Evolutionary conservation across 148 eudicot species (phyloP).

Genomic region (Persicaria maculosa): DNA sequence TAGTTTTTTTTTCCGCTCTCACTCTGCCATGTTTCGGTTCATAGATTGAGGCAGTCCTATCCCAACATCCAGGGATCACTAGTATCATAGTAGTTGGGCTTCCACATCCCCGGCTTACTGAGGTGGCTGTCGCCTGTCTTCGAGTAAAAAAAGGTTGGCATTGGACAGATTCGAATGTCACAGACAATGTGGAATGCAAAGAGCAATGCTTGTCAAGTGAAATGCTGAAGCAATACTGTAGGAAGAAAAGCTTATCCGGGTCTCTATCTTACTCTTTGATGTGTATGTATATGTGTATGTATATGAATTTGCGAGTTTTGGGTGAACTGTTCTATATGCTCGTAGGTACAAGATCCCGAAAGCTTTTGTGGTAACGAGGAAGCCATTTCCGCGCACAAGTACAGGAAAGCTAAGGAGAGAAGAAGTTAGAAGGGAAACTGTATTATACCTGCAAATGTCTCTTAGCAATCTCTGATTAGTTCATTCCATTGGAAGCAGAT

Average conservation of each 20-base stretch:
- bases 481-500: background rate
- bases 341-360: constrained; percentile 84
- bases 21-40: background rate
- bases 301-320: background rate
- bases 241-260: constrained; percentile 50
- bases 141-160: constrained; percentile 46
- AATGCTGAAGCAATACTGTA: constrained; percentile 52
- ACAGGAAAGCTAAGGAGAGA: constrained; percentile 77
- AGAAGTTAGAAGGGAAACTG: constrained; percentile 43
- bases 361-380: constrained; percentile 46
- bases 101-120: constrained; percentile 57
- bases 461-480: constrained; percentile 35
- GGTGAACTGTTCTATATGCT: background rate
- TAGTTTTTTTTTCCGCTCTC: background rate
- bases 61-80: constrained; percentile 69
- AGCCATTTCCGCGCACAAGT: constrained; percentile 61
- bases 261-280: background rate
- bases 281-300: background rate
- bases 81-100: constrained; percentile 52
- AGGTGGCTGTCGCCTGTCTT: constrained; percentile 73
- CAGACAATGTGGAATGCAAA: constrained; percentile 13
- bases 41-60: constrained; percentile 60
- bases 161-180: constrained; percentile 37
- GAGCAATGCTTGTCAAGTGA: constrained; percentile 32
- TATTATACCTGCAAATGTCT: constrained; percentile 26